Evolutionary conservation across 1,284 basidiomycete species (phyloP).

Genomic region (Austropuccinia psidii): DNA sequence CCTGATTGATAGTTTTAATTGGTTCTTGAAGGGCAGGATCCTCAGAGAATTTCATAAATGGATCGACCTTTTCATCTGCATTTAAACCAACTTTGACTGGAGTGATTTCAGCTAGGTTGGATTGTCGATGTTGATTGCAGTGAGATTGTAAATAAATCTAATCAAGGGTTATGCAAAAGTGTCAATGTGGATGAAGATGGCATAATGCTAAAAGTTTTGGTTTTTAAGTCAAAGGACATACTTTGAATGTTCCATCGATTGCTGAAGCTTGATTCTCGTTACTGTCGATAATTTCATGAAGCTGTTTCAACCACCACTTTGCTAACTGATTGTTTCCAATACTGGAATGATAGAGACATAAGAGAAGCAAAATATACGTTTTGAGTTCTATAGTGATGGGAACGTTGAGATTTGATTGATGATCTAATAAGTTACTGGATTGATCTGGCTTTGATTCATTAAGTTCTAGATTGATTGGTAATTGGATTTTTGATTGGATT

Average conservation of each 20-base stretch:
- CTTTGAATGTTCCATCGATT: not conserved
- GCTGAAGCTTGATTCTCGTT: not conserved
- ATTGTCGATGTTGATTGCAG: not conserved
- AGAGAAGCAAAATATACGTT: not conserved
- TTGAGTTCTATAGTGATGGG: not conserved
- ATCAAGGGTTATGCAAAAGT: not conserved
- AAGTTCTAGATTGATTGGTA: not conserved
- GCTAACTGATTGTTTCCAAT: not conserved
- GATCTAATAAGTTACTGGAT: too few relatives aligned
- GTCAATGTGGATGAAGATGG: too few relatives aligned
- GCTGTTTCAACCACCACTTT: constrained; percentile 6
- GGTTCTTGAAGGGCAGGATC: not conserved
- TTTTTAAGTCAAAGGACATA: not conserved
- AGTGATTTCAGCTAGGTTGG: not conserved
- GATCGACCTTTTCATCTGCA: too few relatives aligned
- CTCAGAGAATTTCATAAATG: too few relatives aligned
- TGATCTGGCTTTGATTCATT: not conserved
- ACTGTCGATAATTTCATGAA: not conserved
- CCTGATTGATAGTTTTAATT: not conserved
- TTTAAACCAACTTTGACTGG: too few relatives aligned
- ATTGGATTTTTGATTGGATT: not conserved
- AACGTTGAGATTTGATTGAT: not conserved
- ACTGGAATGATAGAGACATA: not conserved
- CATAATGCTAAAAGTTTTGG: not conserved
- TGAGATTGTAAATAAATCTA: constrained; percentile 3